Base-by-base conservation (phyloP, 805 yeast species). In the Yamadazyma tumulicola region DNA sequence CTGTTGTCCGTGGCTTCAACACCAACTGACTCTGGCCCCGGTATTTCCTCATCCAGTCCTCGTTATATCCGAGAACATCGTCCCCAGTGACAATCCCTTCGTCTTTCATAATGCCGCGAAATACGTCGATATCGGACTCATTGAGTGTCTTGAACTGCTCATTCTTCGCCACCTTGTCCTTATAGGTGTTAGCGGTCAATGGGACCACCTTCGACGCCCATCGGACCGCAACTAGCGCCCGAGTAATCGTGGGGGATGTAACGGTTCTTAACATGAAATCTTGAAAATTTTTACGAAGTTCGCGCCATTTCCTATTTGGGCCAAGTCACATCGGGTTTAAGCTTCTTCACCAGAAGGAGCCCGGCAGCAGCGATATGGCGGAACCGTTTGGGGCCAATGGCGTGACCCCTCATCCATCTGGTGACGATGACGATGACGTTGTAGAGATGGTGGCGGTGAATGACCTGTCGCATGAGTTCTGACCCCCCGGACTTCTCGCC, bases 21-120 rank as follows among this genome's bases (percentile, higher is more conserved):
- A 87, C 88, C 19, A 91, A 55, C 49, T 74, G 67, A 0, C 96
- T 80, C 52, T 84, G 86, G n/a, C 97, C 97, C 41, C 76, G 72
- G 61, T 88, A 89, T 61, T 89, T 89, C 52, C 85, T 74, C 95
- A 87, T 89, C 87, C 94, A 85, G 59, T 89, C 97, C 57, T 84
- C 91, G 53, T 89, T 91, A 71, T 65, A 85, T 40, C 74, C 74
- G 14, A 73, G 69, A 26, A 89, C 65, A 48, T 84, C 93, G 26
- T 79, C 82, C 41, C 77, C 80, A 11, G 78, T 74, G 33, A 81
- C 57, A 26, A 45, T 72, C 57, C 69, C 63, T 5, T 32, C 32
- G 31, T 60, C 67, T 5, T 78, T 62, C 38, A 93, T 61, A 8
- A 89, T 64, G 0, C 75, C 52, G 41, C 67, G 63, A 68, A 91